Evolutionary conservation across 169 alveolate genomes (phyloP).

Genomic region (Plasmodium berghei): DNA sequence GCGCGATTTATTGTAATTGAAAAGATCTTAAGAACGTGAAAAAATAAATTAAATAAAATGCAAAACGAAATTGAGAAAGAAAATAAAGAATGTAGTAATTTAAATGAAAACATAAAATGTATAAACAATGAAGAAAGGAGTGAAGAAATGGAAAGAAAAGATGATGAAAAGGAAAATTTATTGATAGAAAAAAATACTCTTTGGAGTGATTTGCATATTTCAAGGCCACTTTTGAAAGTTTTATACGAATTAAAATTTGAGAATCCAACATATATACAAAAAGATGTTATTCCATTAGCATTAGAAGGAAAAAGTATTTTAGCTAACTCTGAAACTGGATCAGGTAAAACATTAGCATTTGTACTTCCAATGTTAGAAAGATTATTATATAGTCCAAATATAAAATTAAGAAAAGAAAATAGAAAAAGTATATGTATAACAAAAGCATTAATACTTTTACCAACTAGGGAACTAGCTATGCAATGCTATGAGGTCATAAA

Average conservation of each 20-base stretch:
- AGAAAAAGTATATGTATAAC: conserved; percentile 80
- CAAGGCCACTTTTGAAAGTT: conserved; percentile 82
- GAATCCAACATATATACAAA: conserved; percentile 90
- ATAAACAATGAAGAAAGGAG: neutral
- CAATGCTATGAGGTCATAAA: conserved; percentile 90
- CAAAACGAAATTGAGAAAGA: neutral
- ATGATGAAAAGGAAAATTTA: neutral
- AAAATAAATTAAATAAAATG: neutral
- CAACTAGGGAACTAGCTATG: conserved; percentile 94
- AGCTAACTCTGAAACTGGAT: conserved; percentile 94
- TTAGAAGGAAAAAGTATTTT: conserved; percentile 89
- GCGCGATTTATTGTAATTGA: neutral
- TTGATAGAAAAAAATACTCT: conserved; percentile 32
- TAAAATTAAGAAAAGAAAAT: conserved; percentile 80
- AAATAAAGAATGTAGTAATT: neutral
- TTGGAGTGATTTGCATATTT: conserved; percentile 65
- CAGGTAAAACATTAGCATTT: conserved; percentile 93
- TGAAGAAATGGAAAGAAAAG: neutral
- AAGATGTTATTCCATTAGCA: conserved; percentile 91
- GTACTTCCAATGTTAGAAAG: conserved; percentile 91
- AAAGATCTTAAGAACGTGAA: neutral
- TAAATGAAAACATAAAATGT: neutral
- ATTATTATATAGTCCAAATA: conserved; percentile 84
- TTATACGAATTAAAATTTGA: conserved; percentile 84
- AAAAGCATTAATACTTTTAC: conserved; percentile 90